Evolutionary conservation across 306 rosid species (phyloP), one percentile per base, ranked within the genome.

Genomic region (Rubus parviflorus): DNA sequence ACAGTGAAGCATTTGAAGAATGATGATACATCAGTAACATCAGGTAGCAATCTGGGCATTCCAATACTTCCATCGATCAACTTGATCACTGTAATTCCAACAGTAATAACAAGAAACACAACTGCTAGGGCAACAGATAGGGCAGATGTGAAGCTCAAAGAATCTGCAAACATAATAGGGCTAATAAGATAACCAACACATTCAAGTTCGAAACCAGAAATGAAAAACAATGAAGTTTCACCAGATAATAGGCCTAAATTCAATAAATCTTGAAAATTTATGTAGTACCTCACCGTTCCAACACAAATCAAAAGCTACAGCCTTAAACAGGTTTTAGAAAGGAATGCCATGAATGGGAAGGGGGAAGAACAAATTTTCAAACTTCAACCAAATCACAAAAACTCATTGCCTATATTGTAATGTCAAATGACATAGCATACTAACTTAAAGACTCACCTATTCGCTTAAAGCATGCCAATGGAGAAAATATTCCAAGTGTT

Each of bases 111-210:
- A 73, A 93, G 98, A 83, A 91, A 93, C 66, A 80, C 88, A 83
- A 91, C 84, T 72, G 98, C 98, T 75, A 93, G 86, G 19, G 71
- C 98, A 84, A 93, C 84, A 41, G 98, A 93, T 77, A 93, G 70
- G 10, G 98, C 95, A 66, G 98, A 93, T 3, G 97, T 89, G 85
- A 83, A 93, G 54, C 92, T 91, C 87, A 93, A 83, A 54, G 98
- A 93, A 91, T 93, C 98, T 93, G 98, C 86, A 88, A 77, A 70
- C 87, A 82, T 45, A 79, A 67, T 30, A 38, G 67, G 16, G 47
- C 47, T n/a, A 52, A 65, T 73, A 66, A 85, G 69, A 81, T 70
- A 77, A 66, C 70, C 68, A 25, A 37, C 47, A 68, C 13, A 43
- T 68, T 38, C 40, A 22, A 62, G n/a, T 25, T 72, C 53, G 38